phyloP scores from a whole-genome alignment of 306 rosid genomes.

The Cicer pinnatifidum region DNA sequence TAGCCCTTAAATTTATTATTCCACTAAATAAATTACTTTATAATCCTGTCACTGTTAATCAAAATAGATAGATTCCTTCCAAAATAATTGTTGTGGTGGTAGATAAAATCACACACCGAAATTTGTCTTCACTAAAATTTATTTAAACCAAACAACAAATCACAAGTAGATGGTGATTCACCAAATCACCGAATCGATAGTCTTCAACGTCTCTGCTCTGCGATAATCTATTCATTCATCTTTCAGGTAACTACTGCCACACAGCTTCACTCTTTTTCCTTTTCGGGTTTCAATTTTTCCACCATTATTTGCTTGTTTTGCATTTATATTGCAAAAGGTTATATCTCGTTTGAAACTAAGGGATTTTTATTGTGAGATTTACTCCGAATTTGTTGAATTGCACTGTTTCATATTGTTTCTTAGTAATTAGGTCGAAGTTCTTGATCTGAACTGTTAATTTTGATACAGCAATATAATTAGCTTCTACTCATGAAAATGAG shows the following conservation, averaged over 20 bases:
- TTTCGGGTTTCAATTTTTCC: background rate
- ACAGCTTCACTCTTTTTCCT: background rate
- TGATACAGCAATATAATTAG: slow-evolving; percentile 3
- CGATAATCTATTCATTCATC: background rate
- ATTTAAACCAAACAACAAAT: background rate
- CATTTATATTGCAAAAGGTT: slow-evolving; percentile 1
- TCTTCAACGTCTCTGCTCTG: slow-evolving; percentile 2
- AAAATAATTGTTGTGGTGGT: too few species aligned
- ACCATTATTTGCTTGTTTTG: slow-evolving; percentile 2
- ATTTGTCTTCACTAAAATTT: background rate
- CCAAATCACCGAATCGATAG: background rate
- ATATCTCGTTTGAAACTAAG: slow-evolving; percentile 16
- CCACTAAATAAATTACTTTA: too few species aligned
- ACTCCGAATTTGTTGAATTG: slow-evolving; percentile 25
- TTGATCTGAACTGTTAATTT: slow-evolving; percentile 14
- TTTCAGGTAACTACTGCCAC: slow-evolving; percentile 40
- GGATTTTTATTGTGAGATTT: slow-evolving; percentile 39
- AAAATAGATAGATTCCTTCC: too few species aligned
- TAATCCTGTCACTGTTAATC: too few species aligned
- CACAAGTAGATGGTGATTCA: background rate
- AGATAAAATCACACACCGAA: too few species aligned
- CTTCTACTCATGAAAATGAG: slow-evolving; percentile 4
- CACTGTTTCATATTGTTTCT: slow-evolving; percentile 11
- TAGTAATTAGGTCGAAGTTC: background rate
- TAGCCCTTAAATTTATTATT: too few species aligned